Conservation (phyloP, 106 monocot genomes). For the Alisma plantagoaquatica region DNA sequence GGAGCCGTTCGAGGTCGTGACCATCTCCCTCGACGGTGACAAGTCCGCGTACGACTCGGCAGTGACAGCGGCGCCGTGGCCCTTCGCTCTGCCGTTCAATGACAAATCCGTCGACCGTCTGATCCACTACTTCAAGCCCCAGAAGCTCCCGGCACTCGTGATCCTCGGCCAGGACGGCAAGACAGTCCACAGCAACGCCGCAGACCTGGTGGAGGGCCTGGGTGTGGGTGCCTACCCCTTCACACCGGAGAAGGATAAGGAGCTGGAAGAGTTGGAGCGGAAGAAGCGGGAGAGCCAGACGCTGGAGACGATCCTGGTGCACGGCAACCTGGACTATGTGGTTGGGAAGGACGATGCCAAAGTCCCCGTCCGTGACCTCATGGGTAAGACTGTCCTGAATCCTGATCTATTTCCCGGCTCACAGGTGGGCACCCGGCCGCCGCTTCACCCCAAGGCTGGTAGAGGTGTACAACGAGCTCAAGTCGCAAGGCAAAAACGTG, state of each 20-base stretch:
- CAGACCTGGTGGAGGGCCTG: constrained; percentile 25
- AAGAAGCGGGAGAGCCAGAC: constrained; percentile 11
- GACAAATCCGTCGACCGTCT: too few species aligned
- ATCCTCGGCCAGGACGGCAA: constrained; percentile 4
- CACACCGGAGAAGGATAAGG: constrained; percentile 11
- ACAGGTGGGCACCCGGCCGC: constrained; percentile 46
- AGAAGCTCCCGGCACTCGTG: constrained; percentile 22
- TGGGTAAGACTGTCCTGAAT: constrained; percentile 36
- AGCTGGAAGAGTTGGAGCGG: constrained; percentile 24
- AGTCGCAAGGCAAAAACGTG: background rate
- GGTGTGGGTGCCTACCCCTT: constrained; percentile 36
- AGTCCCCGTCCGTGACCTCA: constrained; percentile 18
- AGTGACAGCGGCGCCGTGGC: constrained; percentile 27
- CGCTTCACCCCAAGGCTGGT: constrained; percentile 13
- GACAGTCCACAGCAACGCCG: constrained; percentile 14
- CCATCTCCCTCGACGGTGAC: constrained; percentile 24
- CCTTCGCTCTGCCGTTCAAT: too few species aligned
- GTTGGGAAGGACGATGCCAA: too few species aligned
- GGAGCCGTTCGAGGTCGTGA: constrained; percentile 33
- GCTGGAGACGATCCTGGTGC: constrained; percentile 17
- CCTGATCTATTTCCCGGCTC: constrained; percentile 35
- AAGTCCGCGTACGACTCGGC: constrained; percentile 13
- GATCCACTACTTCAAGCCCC: constrained; percentile 3
- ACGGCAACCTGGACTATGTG: constrained; percentile 11
- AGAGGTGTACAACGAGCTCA: constrained; percentile 28